Conservation (phyloP, 805 yeast genomes). For the Cyberlindnera suaveolens region DNA sequence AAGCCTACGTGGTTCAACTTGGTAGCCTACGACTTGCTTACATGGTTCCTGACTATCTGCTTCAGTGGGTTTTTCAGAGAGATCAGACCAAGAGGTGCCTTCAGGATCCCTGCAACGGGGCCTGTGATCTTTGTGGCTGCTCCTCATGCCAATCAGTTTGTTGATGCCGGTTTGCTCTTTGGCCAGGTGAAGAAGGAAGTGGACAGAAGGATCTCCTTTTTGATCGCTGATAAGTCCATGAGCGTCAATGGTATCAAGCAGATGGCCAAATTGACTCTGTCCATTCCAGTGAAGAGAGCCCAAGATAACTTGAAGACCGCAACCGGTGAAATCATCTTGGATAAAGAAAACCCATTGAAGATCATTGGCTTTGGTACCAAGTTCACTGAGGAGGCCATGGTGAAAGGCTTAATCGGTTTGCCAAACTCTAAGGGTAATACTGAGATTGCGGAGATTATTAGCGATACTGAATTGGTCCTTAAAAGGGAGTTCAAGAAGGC, state of each 20-base stretch:
- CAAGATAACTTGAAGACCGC: constrained; percentile 75
- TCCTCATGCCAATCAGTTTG: constrained; percentile 93
- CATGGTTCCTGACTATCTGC: constrained; percentile 42
- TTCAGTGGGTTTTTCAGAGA: constrained; percentile 80
- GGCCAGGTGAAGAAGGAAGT: constrained; percentile 67
- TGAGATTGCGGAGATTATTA: constrained; percentile 58
- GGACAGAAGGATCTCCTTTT: constrained; percentile 65
- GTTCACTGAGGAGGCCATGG: constrained; percentile 52
- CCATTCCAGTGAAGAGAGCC: constrained; percentile 90
- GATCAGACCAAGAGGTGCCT: constrained; percentile 83
- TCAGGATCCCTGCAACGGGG: constrained; percentile 60
- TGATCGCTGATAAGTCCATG: constrained; percentile 81
- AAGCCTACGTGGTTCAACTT: neutral
- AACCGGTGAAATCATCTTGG: constrained; percentile 58
- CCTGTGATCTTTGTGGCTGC: constrained; percentile 93
- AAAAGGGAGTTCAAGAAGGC: constrained; percentile 63
- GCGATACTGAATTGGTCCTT: constrained; percentile 65
- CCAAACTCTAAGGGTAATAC: constrained; percentile 75
- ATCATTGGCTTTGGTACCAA: constrained; percentile 62
- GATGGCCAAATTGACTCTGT: constrained; percentile 65
- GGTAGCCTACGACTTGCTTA: constrained; percentile 33
- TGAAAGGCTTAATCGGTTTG: constrained; percentile 65
- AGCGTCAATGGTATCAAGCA: constrained; percentile 62
- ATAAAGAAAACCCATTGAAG: constrained; percentile 45
- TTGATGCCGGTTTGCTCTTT: constrained; percentile 76